These are phyloP conservation scores for Eurotiales sp. DNA, from an alignment of 2,329 filamentous ascomycete species.

Conservation along the genomic window DNA sequence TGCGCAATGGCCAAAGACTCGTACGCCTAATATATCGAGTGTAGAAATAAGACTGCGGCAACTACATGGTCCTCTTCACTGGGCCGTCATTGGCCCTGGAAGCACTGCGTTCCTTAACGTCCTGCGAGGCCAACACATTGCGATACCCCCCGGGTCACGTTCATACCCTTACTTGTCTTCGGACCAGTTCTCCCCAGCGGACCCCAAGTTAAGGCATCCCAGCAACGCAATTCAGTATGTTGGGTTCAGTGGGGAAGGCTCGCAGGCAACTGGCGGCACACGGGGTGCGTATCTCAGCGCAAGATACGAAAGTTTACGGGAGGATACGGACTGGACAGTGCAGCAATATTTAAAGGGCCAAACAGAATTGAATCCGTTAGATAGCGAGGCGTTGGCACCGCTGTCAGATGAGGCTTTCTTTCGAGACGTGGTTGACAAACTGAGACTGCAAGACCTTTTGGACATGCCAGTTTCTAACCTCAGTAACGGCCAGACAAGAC, in stretches of 20 bases:
- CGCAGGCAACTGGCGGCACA: slow-evolving; percentile 42
- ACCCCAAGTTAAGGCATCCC: slow-evolving; percentile 53
- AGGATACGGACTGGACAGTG: slow-evolving; percentile 83
- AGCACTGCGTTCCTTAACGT: slow-evolving; percentile 81
- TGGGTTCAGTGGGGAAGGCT: slow-evolving; percentile 75
- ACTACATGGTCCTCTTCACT: slow-evolving; percentile 53
- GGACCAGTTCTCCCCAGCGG: slow-evolving; percentile 53
- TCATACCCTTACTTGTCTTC: slow-evolving; percentile 74
- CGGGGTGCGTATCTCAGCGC: slow-evolving; percentile 81
- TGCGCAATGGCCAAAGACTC: background rate
- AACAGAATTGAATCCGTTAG: slow-evolving; percentile 73
- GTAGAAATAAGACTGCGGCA: slow-evolving; percentile 19
- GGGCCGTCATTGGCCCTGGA: slow-evolving; percentile 80
- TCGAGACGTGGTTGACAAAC: slow-evolving; percentile 61
- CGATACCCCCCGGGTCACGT: slow-evolving; percentile 69
- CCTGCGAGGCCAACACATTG: slow-evolving; percentile 70
- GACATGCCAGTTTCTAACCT: slow-evolving; percentile 82
- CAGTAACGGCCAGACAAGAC: slow-evolving; percentile 87
- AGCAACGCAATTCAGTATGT: slow-evolving; percentile 78
- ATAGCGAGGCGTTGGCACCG: slow-evolving; percentile 39
- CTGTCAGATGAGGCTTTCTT: slow-evolving; percentile 48
- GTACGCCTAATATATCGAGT: background rate
- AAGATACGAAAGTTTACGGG: slow-evolving; percentile 81
- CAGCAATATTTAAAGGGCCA: slow-evolving; percentile 76
- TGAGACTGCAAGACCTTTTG: slow-evolving; percentile 66